Percentiles rank a stretch among this genome's conserved stretches.
Conservation (phyloP, 2,329 filamentous ascomycete species). For the Chalaropsis ovoidea region DNA sequence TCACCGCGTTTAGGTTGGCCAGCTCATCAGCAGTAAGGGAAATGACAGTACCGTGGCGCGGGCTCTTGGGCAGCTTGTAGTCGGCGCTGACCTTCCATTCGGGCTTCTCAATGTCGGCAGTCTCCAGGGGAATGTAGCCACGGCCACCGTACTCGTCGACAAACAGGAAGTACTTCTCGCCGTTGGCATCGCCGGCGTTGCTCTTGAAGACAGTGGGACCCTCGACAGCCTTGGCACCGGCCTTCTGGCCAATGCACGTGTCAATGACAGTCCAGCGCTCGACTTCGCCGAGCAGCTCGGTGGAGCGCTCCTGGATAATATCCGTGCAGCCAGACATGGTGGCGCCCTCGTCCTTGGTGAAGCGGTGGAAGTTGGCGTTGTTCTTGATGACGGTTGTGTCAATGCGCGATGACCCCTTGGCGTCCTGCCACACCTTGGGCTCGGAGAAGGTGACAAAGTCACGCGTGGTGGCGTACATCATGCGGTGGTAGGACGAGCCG, state of each 20-base stretch:
- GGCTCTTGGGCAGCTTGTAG: slow-evolving; percentile 41
- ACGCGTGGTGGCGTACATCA: slow-evolving; percentile 43
- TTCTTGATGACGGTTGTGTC: slow-evolving; percentile 43
- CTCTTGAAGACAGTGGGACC: slow-evolving; percentile 44
- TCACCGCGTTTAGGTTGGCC: slow-evolving; percentile 29
- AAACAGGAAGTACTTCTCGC: slow-evolving; percentile 46
- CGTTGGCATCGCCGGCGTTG: slow-evolving; percentile 41
- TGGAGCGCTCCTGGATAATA: slow-evolving; percentile 44
- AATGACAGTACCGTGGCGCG: slow-evolving; percentile 46
- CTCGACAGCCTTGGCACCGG: slow-evolving; percentile 41
- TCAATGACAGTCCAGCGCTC: slow-evolving; percentile 38
- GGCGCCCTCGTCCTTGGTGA: slow-evolving; percentile 46
- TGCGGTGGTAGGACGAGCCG: slow-evolving; percentile 40
- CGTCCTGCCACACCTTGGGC: slow-evolving; percentile 43
- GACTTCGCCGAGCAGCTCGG: slow-evolving; percentile 35
- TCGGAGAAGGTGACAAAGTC: slow-evolving; percentile 44
- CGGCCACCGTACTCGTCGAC: slow-evolving; percentile 44
- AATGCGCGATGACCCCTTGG: slow-evolving; percentile 39
- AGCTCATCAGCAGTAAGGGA: slow-evolving; percentile 42
- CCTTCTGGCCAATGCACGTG: slow-evolving; percentile 42
- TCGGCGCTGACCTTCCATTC: slow-evolving; percentile 39
- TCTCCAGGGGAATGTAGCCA: slow-evolving; percentile 46
- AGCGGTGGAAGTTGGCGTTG: slow-evolving; percentile 39
- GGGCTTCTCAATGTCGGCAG: slow-evolving; percentile 40
- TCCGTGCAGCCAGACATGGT: slow-evolving; percentile 42